Conservation (phyloP, 768 basidiomycete genomes). For the Lyophyllum shimeji region DNA sequence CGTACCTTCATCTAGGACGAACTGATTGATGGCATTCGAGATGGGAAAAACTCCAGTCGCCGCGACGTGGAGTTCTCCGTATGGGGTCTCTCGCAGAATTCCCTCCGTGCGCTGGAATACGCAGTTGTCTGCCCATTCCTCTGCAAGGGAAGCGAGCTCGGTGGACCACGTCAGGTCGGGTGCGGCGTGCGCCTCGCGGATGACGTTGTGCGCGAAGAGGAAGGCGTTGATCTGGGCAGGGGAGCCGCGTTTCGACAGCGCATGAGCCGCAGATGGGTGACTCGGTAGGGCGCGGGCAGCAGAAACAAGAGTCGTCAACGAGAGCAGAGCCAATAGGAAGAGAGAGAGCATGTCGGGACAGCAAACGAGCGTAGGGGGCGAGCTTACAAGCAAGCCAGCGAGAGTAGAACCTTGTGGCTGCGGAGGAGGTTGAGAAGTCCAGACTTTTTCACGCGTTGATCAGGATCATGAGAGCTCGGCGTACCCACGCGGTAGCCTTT, state of each 20-base stretch:
- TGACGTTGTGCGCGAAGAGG: slow-evolving; percentile 46
- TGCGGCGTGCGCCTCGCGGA: slow-evolving; percentile 44
- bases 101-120: slow-evolving; percentile 47
- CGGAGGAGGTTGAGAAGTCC: slow-evolving; percentile 12
- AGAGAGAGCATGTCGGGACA: slow-evolving; percentile 6
- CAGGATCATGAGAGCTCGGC: slow-evolving; percentile 7
- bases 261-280: slow-evolving; percentile 2
- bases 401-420: slow-evolving; percentile 9
- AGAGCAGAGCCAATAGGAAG: slow-evolving; percentile 4
- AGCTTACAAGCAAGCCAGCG: slow-evolving; percentile 24
- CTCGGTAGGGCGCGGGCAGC: slow-evolving; percentile 1
- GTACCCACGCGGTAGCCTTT: slow-evolving; percentile 18
- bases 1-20: slow-evolving; percentile 50
- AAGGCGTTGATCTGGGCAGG: slow-evolving; percentile 30
- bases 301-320: not conserved
- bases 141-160: slow-evolving; percentile 45
- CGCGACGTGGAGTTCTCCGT: slow-evolving; percentile 58
- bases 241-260: slow-evolving; percentile 21
- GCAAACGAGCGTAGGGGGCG: slow-evolving; percentile 37
- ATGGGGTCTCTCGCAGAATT: slow-evolving; percentile 37
- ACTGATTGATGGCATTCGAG: slow-evolving; percentile 41
- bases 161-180: slow-evolving; percentile 47
- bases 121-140: slow-evolving; percentile 51
- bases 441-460: slow-evolving; percentile 10
- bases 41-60: slow-evolving; percentile 49